Evolutionary conservation across 352 stramenopile species (phyloP).

Genomic region (Phytophthora idaei): DNA sequence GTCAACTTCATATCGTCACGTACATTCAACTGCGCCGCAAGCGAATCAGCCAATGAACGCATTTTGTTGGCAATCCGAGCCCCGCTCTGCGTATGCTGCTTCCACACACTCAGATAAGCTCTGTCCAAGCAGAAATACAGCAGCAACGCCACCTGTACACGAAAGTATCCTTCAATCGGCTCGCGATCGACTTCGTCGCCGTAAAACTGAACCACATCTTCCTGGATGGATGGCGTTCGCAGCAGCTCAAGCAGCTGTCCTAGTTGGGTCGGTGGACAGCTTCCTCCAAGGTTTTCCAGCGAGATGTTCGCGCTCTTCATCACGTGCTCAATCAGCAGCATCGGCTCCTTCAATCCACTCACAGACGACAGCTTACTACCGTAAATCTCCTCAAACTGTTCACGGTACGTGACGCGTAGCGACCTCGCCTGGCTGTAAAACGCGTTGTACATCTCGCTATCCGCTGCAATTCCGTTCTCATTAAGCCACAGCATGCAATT

Average conservation of each 20-base stretch:
- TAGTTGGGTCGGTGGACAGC: constrained; percentile 54
- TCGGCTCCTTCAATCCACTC: constrained; percentile 50
- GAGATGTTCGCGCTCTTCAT: constrained; percentile 70
- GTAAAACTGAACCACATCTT: constrained; percentile 69
- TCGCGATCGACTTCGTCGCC: constrained; percentile 66
- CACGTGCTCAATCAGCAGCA: constrained; percentile 78
- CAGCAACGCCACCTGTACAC: constrained; percentile 70
- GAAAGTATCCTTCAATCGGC: constrained; percentile 80
- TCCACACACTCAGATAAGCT: constrained; percentile 63
- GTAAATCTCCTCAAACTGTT: constrained; percentile 77
- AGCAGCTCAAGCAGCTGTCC: constrained; percentile 64
- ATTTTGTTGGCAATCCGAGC: constrained; percentile 67
- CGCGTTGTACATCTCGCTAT: constrained; percentile 55
- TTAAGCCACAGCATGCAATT: constrained; percentile 75
- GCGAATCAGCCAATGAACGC: constrained; percentile 66
- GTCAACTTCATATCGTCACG: constrained; percentile 86
- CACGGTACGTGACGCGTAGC: constrained; percentile 56
- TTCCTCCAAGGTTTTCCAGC: constrained; percentile 43
- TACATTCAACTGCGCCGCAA: constrained; percentile 72
- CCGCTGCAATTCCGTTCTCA: constrained; percentile 53
- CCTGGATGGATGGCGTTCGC: constrained; percentile 44
- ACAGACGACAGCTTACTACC: constrained; percentile 54
- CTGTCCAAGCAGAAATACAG: constrained; percentile 84
- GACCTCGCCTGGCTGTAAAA: constrained; percentile 74
- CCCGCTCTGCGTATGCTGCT: constrained; percentile 53